Evolutionary conservation across 768 basidiomycete species (phyloP), one percentile per base, ranked within the genome.

Genomic region (Myochromella boudieri): DNA sequence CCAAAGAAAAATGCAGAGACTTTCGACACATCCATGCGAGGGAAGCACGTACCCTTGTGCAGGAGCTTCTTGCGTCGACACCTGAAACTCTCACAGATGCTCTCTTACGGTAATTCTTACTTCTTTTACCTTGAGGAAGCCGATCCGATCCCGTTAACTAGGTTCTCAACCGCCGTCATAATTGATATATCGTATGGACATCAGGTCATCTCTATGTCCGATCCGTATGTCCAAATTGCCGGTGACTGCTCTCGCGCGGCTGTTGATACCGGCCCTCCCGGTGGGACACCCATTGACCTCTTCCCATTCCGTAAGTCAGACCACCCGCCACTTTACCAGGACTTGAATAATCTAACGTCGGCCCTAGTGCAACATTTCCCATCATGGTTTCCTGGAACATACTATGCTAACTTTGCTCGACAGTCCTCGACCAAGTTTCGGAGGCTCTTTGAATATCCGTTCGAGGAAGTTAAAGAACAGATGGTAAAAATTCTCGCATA

Each of bases 221-320:
- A 78, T 44, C 63, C 63, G 1, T 65, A 70, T 41, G 58, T 79
- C 22, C 43, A 53, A 9, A 55, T 69, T 9, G 71, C 68, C 8
- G 65, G 72, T 28, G 55, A 60, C 15, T 60, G 67, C 10, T 52
- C 61, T 22, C 37, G 57, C 14, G 49, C 65, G 46, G 44, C 64
- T 34, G 24, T 50, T 40, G 22, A 58, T 49, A 36, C 64, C 49
- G 53, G 56, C 36, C 40, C 66, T 57, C 51, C 70, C 3, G 51
- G 51, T 8, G 41, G 43, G 27, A 56, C 55, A 14, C 45, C 51
- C 6, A 46, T 56, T 2, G 55, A 56, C 36, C 27, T 55, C 8
- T 60, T 63, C 46, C 64, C 65, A 3, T 32, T 60, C 10, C 42
- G 65, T 64, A 42, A 38, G 66, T 61, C 22, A 34, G 18, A 34